Percentiles rank a stretch among this genome's conserved stretches.
Evolutionary conservation across 1,139 yeast species (phyloP).

Genomic region (Saccharomyces uvarum): DNA sequence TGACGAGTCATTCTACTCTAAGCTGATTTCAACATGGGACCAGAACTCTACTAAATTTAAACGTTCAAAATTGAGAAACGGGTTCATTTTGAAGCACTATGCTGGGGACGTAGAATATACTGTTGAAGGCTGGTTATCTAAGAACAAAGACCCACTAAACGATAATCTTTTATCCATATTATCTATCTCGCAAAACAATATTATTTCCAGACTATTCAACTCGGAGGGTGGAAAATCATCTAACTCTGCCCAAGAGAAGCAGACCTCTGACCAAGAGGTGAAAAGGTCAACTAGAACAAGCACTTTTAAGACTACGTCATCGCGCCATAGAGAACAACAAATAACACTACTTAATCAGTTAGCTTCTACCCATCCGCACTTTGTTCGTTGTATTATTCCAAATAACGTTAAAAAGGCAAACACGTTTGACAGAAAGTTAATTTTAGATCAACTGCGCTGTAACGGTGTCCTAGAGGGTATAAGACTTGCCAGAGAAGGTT

Average conservation of each 20-base stretch:
- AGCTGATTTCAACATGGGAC: slow-evolving; percentile 61
- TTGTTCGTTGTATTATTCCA: slow-evolving; percentile 92
- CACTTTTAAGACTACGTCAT: slow-evolving; percentile 73
- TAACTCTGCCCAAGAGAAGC: background rate
- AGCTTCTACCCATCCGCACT: slow-evolving; percentile 83
- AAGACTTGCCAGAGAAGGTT: slow-evolving; percentile 93
- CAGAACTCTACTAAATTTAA: slow-evolving; percentile 51
- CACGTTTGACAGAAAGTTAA: slow-evolving; percentile 65
- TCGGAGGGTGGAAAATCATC: slow-evolving; percentile 8
- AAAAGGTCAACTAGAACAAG: slow-evolving; percentile 14
- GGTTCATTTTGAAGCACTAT: slow-evolving; percentile 80
- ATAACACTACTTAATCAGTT: slow-evolving; percentile 64
- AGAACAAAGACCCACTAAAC: slow-evolving; percentile 88
- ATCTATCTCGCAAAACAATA: slow-evolving; percentile 47
- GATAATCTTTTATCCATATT: slow-evolving; percentile 60
- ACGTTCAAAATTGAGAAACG: slow-evolving; percentile 60
- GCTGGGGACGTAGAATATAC: slow-evolving; percentile 94
- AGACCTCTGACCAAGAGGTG: background rate
- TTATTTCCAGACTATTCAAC: slow-evolving; percentile 43
- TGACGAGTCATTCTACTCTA: slow-evolving; percentile 76
- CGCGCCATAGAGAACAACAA: slow-evolving; percentile 78
- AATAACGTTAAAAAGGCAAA: slow-evolving; percentile 68
- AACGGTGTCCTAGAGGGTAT: slow-evolving; percentile 98
- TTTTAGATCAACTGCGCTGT: slow-evolving; percentile 83
- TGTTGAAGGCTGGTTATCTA: slow-evolving; percentile 88